These are phyloP conservation scores for Arabis hirsuta DNA, from an alignment of 345 rosid genomes.

Conservation along the genomic window DNA sequence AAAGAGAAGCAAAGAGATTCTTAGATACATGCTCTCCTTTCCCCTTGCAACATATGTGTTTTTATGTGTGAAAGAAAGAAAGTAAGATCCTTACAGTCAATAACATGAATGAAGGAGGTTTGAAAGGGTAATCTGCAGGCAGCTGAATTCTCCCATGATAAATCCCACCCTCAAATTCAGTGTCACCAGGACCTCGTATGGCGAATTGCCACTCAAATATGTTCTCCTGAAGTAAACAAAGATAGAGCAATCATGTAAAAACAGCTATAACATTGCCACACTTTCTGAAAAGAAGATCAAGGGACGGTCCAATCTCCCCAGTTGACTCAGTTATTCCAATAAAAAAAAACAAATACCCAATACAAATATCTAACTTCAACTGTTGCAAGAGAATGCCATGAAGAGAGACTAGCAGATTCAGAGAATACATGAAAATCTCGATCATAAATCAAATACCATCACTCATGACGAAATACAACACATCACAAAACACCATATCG, in stretches of 20 bases:
- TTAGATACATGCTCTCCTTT: not conserved
- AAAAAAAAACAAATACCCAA: too few species aligned
- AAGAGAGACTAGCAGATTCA: conserved; percentile 10
- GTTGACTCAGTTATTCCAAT: too few species aligned
- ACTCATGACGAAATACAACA: not conserved
- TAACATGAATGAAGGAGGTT: conserved; percentile 97
- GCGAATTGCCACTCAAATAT: conserved; percentile 99
- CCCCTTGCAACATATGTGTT: not conserved
- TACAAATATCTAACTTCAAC: not conserved
- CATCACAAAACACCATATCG: conserved; percentile 6
- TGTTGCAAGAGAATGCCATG: not conserved
- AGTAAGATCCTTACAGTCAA: conserved; percentile 62
- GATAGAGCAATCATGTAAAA: not conserved
- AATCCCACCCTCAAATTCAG: conserved; percentile 96
- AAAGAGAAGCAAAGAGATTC: not conserved
- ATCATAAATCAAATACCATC: conserved; percentile 1
- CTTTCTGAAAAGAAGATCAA: too few species aligned
- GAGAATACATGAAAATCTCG: not conserved
- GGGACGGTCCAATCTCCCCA: too few species aligned
- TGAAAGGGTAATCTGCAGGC: conserved; percentile 94
- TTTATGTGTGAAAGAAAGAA: not conserved
- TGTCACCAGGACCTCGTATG: conserved; percentile 76
- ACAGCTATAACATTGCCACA: too few species aligned
- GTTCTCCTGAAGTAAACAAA: conserved; percentile 65
- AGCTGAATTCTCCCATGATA: conserved; percentile 98